Percentiles rank a stretch among this genome's conserved stretches.
phyloP scores from a whole-genome alignment of 257 asterid species.

The Echium plantagineum region DNA sequence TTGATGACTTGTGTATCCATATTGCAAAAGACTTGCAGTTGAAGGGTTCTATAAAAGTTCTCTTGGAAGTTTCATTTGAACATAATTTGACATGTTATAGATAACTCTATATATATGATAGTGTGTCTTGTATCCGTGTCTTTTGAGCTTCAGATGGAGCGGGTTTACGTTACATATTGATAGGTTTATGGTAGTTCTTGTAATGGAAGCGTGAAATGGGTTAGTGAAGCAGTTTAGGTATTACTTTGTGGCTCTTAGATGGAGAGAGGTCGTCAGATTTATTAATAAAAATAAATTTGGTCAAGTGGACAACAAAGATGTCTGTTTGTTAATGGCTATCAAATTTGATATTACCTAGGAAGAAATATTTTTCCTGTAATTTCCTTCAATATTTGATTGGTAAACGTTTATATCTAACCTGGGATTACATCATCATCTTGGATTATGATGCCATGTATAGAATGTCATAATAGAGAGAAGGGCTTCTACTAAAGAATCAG shows the following conservation, averaged over 20 bases:
- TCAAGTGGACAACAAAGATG: neutral
- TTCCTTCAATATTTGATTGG: neutral
- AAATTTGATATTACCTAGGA: neutral
- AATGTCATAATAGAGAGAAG: slow-evolving; percentile 32
- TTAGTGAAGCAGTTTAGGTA: neutral
- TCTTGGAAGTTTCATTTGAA: neutral
- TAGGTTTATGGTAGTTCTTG: neutral
- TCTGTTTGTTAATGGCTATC: neutral
- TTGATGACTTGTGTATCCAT: neutral
- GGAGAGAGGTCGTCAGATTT: neutral
- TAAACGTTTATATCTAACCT: neutral
- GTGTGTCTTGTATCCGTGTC: too few species aligned
- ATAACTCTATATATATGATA: too few species aligned
- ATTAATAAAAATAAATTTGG: neutral
- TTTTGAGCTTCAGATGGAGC: too few species aligned
- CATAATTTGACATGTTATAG: too few species aligned
- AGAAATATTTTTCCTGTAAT: neutral
- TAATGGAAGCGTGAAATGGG: neutral
- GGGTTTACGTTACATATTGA: neutral
- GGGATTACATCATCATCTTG: slow-evolving; percentile 1
- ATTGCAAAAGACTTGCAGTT: neutral
- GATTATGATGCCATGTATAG: slow-evolving; percentile 27
- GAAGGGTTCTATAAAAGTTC: neutral
- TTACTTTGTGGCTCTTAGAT: neutral
- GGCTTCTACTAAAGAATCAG: slow-evolving; percentile 21